phyloP scores from a whole-genome alignment of 2,329 filamentous ascomycete genomes.

The Ambrosiella xylebori region DNA sequence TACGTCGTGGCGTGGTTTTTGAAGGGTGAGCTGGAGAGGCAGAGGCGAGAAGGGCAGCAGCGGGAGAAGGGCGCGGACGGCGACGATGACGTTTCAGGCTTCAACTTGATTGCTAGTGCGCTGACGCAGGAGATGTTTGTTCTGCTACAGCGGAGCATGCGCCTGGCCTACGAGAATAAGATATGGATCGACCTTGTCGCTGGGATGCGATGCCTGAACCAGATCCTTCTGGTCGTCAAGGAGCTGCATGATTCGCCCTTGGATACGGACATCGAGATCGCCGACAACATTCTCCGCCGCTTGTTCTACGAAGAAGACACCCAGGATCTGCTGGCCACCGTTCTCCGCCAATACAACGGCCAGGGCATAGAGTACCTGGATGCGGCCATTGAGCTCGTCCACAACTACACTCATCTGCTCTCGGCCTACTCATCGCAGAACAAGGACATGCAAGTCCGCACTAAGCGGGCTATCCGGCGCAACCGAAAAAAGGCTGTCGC shows the following conservation, averaged over 20 bases:
- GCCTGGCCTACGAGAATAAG: conserved; percentile 62
- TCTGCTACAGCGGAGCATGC: conserved; percentile 67
- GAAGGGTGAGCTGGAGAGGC: conserved; percentile 61
- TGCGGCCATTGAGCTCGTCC: conserved; percentile 73
- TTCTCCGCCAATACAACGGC: conserved; percentile 75
- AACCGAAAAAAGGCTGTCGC: conserved; percentile 45
- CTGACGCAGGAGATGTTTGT: conserved; percentile 93
- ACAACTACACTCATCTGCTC: conserved; percentile 81
- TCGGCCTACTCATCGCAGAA: conserved; percentile 94
- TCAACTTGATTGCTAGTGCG: conserved; percentile 73
- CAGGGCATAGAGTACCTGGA: conserved; percentile 91
- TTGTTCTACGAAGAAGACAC: conserved; percentile 98
- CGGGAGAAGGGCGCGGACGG: conserved; percentile 23
- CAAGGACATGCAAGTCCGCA: conserved; percentile 79
- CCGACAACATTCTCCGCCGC: conserved; percentile 87
- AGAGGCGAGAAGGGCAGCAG: conserved; percentile 36
- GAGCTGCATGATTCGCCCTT: conserved; percentile 72
- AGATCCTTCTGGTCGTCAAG: conserved; percentile 80
- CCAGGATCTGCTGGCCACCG: conserved; percentile 68
- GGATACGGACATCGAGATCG: conserved; percentile 94
- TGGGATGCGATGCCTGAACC: conserved; percentile 84
- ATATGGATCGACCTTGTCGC: conserved; percentile 75
- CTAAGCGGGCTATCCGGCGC: conserved; percentile 52
- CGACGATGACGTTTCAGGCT: conserved; percentile 49
- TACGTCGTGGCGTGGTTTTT: conserved; percentile 89